phyloP scores from a whole-genome alignment of 2,329 filamentous ascomycete species.

The Fusarium piperis region DNA sequence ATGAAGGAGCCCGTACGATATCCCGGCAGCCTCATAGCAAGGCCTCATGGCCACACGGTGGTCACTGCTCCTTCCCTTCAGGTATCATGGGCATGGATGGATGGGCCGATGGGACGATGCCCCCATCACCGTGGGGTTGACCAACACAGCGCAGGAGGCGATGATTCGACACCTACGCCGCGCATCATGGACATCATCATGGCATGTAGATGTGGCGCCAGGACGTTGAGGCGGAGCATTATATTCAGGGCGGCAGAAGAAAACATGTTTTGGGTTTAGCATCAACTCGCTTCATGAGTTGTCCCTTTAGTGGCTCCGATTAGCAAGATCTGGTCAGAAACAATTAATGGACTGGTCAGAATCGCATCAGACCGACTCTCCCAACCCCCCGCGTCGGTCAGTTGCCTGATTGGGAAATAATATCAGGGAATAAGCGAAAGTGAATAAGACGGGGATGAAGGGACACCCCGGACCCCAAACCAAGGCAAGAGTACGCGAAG shows the following conservation, averaged over 20 bases:
- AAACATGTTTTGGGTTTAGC: background rate
- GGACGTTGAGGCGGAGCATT: slow-evolving; percentile 11
- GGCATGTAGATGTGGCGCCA: slow-evolving; percentile 6
- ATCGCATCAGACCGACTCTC: slow-evolving; percentile 1
- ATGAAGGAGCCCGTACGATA: slow-evolving; percentile 28
- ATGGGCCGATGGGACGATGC: slow-evolving; percentile 43
- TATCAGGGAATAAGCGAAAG: slow-evolving; percentile 5
- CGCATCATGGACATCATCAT: slow-evolving; percentile 22
- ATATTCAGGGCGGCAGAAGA: slow-evolving; percentile 10
- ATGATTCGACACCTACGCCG: slow-evolving; percentile 17
- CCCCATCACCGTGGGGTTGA: slow-evolving; percentile 38
- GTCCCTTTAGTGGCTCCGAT: background rate
- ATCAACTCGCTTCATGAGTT: background rate
- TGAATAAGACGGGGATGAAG: slow-evolving; percentile 8
- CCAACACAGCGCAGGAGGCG: slow-evolving; percentile 38
- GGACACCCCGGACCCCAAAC: slow-evolving; percentile 20
- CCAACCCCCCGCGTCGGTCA: background rate
- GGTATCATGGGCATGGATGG: slow-evolving; percentile 40
- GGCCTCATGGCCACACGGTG: slow-evolving; percentile 41
- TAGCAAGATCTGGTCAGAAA: slow-evolving; percentile 7
- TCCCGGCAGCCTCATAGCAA: slow-evolving; percentile 38
- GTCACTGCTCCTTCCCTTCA: slow-evolving; percentile 34
- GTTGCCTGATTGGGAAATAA: slow-evolving; percentile 17
- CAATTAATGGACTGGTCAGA: background rate
- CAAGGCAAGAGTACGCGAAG: background rate